phyloP scores from a whole-genome alignment of 2,329 filamentous ascomycete genomes.

The Monilinia polystroma region DNA sequence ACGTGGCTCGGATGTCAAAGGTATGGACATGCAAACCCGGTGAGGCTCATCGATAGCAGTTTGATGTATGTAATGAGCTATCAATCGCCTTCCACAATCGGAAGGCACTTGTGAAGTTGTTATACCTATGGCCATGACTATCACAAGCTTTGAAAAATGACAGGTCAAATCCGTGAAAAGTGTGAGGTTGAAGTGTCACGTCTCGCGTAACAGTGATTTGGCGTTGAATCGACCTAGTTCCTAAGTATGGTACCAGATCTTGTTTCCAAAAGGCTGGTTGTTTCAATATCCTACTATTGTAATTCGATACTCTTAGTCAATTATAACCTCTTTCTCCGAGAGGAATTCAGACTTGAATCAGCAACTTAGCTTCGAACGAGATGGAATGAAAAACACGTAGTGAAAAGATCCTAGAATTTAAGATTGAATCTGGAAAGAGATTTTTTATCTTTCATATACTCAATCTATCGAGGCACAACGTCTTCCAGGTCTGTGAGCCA shows the following conservation, averaged over 20 bases:
- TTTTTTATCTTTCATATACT: background rate
- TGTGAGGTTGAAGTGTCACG: background rate
- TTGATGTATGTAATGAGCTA: slow-evolving; percentile 15
- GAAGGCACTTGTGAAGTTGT: background rate
- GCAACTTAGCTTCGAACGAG: no score
- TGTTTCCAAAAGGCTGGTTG: background rate
- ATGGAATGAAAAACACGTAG: no score
- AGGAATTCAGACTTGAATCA: background rate
- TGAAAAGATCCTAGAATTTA: background rate
- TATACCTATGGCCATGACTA: background rate
- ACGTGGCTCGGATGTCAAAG: slow-evolving; percentile 8
- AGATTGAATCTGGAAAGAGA: background rate
- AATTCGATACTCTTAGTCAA: background rate
- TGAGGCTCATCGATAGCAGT: slow-evolving; percentile 8
- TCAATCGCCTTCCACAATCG: slow-evolving; percentile 14
- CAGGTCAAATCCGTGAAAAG: background rate
- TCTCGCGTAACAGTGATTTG: background rate
- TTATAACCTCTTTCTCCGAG: no score
- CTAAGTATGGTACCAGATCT: background rate
- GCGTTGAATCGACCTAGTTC: background rate
- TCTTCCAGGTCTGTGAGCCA: background rate
- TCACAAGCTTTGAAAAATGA: background rate
- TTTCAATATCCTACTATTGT: background rate
- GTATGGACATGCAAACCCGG: slow-evolving; percentile 13
- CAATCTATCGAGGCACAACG: background rate